phyloP scores from a whole-genome alignment of 805 yeast genomes.

The Pichia scutulata region DNA sequence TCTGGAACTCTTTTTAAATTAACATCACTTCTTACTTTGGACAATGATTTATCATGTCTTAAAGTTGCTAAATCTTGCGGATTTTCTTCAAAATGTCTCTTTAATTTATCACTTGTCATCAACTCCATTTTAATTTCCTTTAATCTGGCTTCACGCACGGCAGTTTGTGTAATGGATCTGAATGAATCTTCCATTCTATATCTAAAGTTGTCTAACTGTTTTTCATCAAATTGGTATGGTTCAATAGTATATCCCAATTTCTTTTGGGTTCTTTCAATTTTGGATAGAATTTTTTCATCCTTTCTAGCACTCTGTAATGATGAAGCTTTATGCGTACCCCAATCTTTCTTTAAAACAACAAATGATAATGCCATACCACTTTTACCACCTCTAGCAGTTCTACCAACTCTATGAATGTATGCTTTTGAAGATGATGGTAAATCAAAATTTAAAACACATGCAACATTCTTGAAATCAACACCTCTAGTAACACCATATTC shows the following conservation, averaged over 20 bases:
- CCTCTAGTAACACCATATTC: constrained; percentile 97
- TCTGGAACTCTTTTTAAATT: constrained; percentile 92
- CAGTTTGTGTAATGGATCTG: constrained; percentile 83
- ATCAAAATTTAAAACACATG: constrained; percentile 94
- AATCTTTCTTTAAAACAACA: constrained; percentile 74
- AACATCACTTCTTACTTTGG: constrained; percentile 70
- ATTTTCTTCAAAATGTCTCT: constrained; percentile 93
- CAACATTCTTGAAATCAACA: constrained; percentile 91
- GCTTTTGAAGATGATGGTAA: constrained; percentile 83
- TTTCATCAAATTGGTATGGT: constrained; percentile 87
- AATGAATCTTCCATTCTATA: constrained; percentile 97
- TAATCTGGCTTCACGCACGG: constrained; percentile 88
- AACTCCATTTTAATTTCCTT: constrained; percentile 84
- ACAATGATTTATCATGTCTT: constrained; percentile 87
- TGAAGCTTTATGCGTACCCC: constrained; percentile 85
- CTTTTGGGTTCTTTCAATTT: constrained; percentile 70
- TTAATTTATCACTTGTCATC: constrained; percentile 79
- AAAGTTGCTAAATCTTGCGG: constrained; percentile 86
- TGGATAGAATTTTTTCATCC: constrained; percentile 78
- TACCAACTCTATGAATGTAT: constrained; percentile 88
- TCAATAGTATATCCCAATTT: constrained; percentile 65
- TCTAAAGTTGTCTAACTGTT: constrained; percentile 90
- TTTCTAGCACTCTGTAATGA: constrained; percentile 58
- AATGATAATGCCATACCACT: constrained; percentile 92
- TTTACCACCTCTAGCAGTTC: constrained; percentile 97